phyloP scores from a whole-genome alignment of 208 protist species.

The Crithidia expoeki region DNA sequence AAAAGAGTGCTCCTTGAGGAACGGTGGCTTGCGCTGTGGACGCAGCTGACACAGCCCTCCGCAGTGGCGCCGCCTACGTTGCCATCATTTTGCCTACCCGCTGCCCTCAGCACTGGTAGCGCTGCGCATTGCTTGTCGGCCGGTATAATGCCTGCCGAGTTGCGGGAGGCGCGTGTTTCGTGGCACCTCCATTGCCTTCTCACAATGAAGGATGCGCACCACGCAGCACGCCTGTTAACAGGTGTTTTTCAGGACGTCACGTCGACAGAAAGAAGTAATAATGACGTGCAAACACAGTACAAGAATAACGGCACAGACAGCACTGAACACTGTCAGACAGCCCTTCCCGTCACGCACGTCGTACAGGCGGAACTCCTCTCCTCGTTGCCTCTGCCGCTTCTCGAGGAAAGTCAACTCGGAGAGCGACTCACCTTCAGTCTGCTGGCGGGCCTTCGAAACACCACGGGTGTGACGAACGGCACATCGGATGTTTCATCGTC shows the following conservation, averaged over 20 bases:
- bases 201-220: slow-evolving; percentile 3
- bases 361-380: slow-evolving; percentile 35
- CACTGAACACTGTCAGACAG: neutral
- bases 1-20: neutral
- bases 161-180: slow-evolving; percentile 38
- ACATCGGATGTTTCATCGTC: neutral
- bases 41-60: slow-evolving; percentile 15
- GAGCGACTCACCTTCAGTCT: slow-evolving; percentile 27
- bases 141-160: slow-evolving; percentile 5
- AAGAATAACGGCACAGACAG: neutral
- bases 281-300: neutral
- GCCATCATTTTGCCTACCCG: slow-evolving; percentile 15
- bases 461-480: no score
- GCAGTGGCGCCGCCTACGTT: slow-evolving; percentile 9
- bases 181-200: slow-evolving; percentile 58
- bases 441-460: slow-evolving; percentile 14
- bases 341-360: slow-evolving; percentile 15
- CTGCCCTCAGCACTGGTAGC: neutral
- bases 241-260: slow-evolving; percentile 13
- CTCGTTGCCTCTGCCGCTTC: slow-evolving; percentile 13
- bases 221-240: slow-evolving; percentile 30
- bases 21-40: slow-evolving; percentile 33
- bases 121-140: slow-evolving; percentile 5
- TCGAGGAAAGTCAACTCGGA: slow-evolving; percentile 17
- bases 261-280: no score